Evolutionary conservation across 768 basidiomycete species (phyloP), one percentile per base, ranked within the genome.

Genomic region (Serpula lacrymans): DNA sequence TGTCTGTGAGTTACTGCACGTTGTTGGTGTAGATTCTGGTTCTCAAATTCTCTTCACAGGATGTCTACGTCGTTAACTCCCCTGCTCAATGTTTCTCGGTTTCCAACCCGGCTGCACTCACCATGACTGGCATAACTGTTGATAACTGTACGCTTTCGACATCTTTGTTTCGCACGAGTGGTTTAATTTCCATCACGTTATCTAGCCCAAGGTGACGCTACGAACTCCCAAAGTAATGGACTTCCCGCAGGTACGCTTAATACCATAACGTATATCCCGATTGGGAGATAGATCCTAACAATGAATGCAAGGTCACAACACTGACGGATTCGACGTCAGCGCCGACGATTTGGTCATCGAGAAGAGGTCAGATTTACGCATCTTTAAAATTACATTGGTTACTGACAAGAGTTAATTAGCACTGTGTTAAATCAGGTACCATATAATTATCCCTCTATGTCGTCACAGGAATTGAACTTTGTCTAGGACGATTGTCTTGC

Each of bases 401-500:
- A 18, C 36, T 5, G 5, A 16, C 5, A 2, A n/a, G n/a, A n/a
- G n/a, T n/a, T n/a, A 11, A 31, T 7, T 18, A 27, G 23, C n/a
- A 11, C 17, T 14, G 31, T 29, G 37, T 14, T 27, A 4, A 50
- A 55, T 32, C 55, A 57, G 40, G 23, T 38, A n/a, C n/a, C n/a
- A n/a, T n/a, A n/a, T 21, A 20, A 7, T 33, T 37, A 14, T 14
- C 7, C 38, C 13, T 14, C 30, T 5, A 11, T 33, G 31, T 14
- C n/a, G n/a, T 14, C 8, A 14, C 14, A 7, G 20, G 31, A 7
- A 14, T 14, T 33, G 6, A 18, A 26, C 17, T 39, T 26, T n/a
- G 43, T 45, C 57, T 57, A 60, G 71, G 80, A 85, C 43, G 82
- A 85, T 49, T 84, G 81, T 52, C 60, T 85, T 18, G 78, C 83